These are phyloP conservation scores for Claviceps sp. DNA, from an alignment of 2,329 filamentous ascomycete genomes.

Conservation along the genomic window DNA sequence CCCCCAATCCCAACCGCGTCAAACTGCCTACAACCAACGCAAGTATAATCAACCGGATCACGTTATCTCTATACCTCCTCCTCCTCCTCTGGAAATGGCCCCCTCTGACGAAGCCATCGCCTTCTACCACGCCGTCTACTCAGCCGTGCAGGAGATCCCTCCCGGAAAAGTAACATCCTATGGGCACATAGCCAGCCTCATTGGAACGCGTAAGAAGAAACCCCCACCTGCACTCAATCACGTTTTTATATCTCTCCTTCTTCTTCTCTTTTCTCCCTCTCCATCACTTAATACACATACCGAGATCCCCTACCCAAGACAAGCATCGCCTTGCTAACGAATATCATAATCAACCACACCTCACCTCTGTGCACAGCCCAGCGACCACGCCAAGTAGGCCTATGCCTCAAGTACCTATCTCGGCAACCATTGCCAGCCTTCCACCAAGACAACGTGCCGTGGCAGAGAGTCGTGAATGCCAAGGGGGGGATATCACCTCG, in stretches of 20 bases:
- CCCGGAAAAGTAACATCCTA: constrained; percentile 76
- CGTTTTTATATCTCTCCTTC: background rate
- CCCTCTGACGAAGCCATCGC: constrained; percentile 61
- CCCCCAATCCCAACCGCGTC: too few relatives aligned
- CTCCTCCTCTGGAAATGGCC: constrained; percentile 35
- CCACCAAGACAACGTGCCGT: constrained; percentile 71
- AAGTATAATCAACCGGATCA: too few relatives aligned
- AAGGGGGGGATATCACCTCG: constrained; percentile 78
- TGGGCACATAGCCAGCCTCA: constrained; percentile 60
- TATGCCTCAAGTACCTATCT: constrained; percentile 79
- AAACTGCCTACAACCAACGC: too few relatives aligned
- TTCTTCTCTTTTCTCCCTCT: background rate
- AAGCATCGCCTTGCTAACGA: too few relatives aligned
- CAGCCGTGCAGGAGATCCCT: constrained; percentile 75
- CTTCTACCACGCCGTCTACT: constrained; percentile 68
- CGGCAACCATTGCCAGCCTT: constrained; percentile 38
- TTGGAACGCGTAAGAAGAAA: constrained; percentile 52
- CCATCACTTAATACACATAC: background rate
- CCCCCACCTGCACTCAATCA: background rate
- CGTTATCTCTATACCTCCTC: background rate
- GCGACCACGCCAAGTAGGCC: constrained; percentile 70
- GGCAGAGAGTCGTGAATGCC: constrained; percentile 85
- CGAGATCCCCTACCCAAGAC: too few relatives aligned
- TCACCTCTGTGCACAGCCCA: constrained; percentile 35
- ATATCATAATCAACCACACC: too few relatives aligned